phyloP scores from a whole-genome alignment of 2,329 filamentous ascomycete genomes.

The Tricladium varicosporioides region DNA sequence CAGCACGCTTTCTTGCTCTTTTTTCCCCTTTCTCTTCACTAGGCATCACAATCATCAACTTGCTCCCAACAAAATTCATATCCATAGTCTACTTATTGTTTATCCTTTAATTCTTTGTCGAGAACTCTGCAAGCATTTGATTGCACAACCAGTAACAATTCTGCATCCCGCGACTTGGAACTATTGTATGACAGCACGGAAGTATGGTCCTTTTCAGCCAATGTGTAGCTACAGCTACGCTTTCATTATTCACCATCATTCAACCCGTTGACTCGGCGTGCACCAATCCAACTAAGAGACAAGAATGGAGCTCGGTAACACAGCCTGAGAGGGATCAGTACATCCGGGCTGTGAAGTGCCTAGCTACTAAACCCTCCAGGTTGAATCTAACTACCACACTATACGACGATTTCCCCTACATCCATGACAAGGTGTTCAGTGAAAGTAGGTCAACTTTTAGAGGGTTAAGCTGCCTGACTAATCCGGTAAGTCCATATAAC shows the following conservation, averaged over 20 bases:
- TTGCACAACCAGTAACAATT: no score
- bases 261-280: conserved; percentile 1
- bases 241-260: background rate
- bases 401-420: conserved; percentile 12
- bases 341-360: conserved; percentile 8
- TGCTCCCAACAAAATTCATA: no score
- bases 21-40: no score
- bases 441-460: background rate
- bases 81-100: no score
- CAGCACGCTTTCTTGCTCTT: no score
- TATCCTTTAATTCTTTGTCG: no score
- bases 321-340: conserved; percentile 11
- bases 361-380: conserved; percentile 4
- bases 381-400: conserved; percentile 3
- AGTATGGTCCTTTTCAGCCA: no score
- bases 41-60: no score
- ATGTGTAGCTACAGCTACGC: background rate
- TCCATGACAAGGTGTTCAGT: conserved; percentile 3
- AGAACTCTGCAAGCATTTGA: no score
- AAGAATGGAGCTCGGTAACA: conserved; percentile 9
- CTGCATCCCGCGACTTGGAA: no score
- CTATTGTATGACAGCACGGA: no score
- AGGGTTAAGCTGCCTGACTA: background rate
- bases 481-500: background rate
- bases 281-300: conserved; percentile 6